Conservation (phyloP, 352 stramenopile genomes). For the Hyaloperonospora arabidopsidis region DNA sequence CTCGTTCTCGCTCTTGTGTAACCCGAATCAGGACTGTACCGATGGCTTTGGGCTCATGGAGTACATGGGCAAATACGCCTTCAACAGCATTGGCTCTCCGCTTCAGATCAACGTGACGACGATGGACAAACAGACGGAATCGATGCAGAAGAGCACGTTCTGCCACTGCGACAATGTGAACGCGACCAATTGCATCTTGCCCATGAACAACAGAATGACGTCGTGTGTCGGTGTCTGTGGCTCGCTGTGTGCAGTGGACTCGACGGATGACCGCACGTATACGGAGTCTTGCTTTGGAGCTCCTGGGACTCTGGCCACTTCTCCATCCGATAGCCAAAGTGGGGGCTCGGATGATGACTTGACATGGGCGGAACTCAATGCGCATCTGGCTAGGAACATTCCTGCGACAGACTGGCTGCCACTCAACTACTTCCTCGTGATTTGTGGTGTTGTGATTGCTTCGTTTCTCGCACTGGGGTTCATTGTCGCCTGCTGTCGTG, state of each 20-base stretch:
- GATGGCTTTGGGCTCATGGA: constrained; percentile 49
- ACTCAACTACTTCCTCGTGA: constrained; percentile 49
- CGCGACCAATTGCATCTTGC: constrained; percentile 35
- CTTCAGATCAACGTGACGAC: constrained; percentile 58
- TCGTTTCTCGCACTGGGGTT: constrained; percentile 39
- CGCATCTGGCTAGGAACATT: constrained; percentile 34
- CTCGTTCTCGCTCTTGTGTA: constrained; percentile 50
- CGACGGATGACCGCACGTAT: constrained; percentile 33
- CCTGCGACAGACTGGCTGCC: constrained; percentile 30
- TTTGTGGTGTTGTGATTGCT: constrained; percentile 31
- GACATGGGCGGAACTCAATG: constrained; percentile 37
- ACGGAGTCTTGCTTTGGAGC: constrained; percentile 34
- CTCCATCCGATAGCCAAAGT: constrained; percentile 15
- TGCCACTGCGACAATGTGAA: constrained; percentile 40
- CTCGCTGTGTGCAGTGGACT: constrained; percentile 37
- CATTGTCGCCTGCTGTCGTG: constrained; percentile 27
- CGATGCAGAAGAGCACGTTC: constrained; percentile 30
- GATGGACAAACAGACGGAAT: constrained; percentile 25
- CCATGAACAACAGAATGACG: constrained; percentile 40
- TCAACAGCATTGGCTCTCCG: constrained; percentile 52
- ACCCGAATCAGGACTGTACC: constrained; percentile 42
- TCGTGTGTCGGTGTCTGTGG: constrained; percentile 47
- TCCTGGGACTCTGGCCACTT: constrained; percentile 10
- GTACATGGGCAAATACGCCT: constrained; percentile 56
- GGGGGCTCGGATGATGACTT: constrained; percentile 13